Base-by-base conservation (phyloP, 345 rosid species). In the Murraya paniculata region DNA sequence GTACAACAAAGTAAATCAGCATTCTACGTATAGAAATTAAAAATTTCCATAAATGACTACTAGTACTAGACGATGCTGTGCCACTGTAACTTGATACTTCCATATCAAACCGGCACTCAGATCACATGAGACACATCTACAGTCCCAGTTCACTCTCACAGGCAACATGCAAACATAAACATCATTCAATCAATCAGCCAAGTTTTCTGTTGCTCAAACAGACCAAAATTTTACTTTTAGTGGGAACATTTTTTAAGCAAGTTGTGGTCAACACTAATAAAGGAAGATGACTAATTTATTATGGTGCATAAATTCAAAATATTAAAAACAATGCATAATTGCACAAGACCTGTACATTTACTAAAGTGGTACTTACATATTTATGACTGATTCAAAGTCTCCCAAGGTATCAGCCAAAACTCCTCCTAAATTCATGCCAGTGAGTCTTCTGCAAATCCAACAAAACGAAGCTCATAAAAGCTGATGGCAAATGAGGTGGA, bases 381-480 rank as follows among this genome's bases (percentile, higher is more conserved):
- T 85, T 83, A 90, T 73, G 71, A 96, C 83, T 5, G 95, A 91
- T 62, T 81, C 81, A n/a, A 92, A 86, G 77, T 86, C 88, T 61
- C 83, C 86, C 79, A 91, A 78, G 81, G 78, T 84, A 35, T 78
- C 82, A 36, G 81, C 85, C 82, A 96, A 82, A 41, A 82, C 76
- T 77, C 99, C 98, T 30, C 91, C 92, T 61, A 94, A 82, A 69
- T 86, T 89, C 90, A 88, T 48, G 25, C 91, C 89, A 21, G 62
- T 78, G 62, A 96, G 87, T 81, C 84, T 89, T 84, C 99, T 96
- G 97, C 76, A 74, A 64, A 58, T 75, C 75, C 78, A 71, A 81
- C 38, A 31, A 76, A 50, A 64, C 50, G 16, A 33, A 61, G 68
- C 79, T 80, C 25, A 57, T n/a, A 8, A 81, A 68, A 73, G 19